Evolutionary conservation across 202 grass and related monocot genomes (phyloP), one percentile per base, ranked within the genome.

Genomic region (Elaeis oleifera): DNA sequence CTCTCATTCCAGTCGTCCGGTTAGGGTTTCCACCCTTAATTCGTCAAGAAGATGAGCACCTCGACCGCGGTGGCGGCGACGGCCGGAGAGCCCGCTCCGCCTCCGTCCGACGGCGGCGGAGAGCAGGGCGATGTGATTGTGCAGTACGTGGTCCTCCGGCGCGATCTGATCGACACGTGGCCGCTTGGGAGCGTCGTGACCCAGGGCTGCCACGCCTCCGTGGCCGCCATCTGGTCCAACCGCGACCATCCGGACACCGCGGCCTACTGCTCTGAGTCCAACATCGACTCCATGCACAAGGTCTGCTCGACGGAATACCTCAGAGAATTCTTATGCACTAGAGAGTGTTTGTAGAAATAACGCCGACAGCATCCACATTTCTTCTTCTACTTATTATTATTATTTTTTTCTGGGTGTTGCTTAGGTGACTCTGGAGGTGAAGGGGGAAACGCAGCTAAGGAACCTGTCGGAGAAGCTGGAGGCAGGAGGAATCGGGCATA

Each of bases 231-330:
- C 14, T 97, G 85, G 85, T 63, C 49, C 7, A 59, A 89, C 56
- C 76, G 82, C 36, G 74, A 99, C 25, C 88, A 89, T 65, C 77
- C 75, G 32, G 85, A 94, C 32, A 86, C 83, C 26, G 54, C 64
- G 5, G 53, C 64, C 14, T 92, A 89, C 79, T 99, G 80, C 67
- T 77, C 62, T 0, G 74, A 83, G 0, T 62, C 22, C 63, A 89
- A 86, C 67, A 57, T 99, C 71, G 74, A 89, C 78, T 71, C 74
- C 3, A 99, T 99, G 94, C 88, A 94, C 85, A 94, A 94, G 85
- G 80, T 80, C 23, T 70, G 82, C 80, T 89, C 69, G 85, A 84
- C 73, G 72, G 59, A 92, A 91, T 86, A 82, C 81, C 58, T 71
- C 55, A 55, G 0, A 1, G 65, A 27, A 60, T 18, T 49, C n/a